These are phyloP conservation scores for Phytophthora pinifolia DNA, from an alignment of 352 stramenopile genomes.

Conservation along the genomic window DNA sequence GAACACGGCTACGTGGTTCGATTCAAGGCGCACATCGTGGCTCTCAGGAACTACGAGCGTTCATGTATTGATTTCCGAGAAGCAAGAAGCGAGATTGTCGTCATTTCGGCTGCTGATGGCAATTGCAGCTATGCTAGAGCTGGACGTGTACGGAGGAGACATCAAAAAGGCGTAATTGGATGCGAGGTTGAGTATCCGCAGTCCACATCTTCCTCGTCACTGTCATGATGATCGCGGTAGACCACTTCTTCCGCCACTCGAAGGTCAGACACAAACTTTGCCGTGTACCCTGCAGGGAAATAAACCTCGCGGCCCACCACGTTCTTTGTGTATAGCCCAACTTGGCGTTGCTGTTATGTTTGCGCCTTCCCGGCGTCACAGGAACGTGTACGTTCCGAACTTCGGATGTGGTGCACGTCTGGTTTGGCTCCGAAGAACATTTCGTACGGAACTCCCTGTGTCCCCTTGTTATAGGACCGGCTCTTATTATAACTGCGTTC, in stretches of 20 bases:
- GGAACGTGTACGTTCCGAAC: slow-evolving; percentile 14
- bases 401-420: slow-evolving; percentile 15
- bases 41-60: too few species aligned
- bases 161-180: too few species aligned
- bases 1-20: too few species aligned
- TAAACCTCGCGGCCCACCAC: slow-evolving; percentile 16
- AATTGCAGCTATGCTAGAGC: too few species aligned
- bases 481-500: slow-evolving; percentile 17
- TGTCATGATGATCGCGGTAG: slow-evolving; percentile 10
- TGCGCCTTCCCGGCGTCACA: neutral
- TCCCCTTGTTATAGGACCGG: slow-evolving; percentile 9
- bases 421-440: slow-evolving; percentile 13
- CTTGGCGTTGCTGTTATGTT: slow-evolving; percentile 11
- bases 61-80: too few species aligned
- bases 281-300: slow-evolving; percentile 7
- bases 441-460: slow-evolving; percentile 9
- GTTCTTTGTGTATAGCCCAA: slow-evolving; percentile 15
- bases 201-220: neutral
- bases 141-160: too few species aligned
- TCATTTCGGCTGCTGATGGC: too few species aligned
- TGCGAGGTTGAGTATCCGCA: too few species aligned
- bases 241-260: slow-evolving; percentile 7
- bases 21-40: too few species aligned
- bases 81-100: too few species aligned
- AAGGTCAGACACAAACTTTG: slow-evolving; percentile 6